These are phyloP conservation scores for Populus hybrid DNA, from an alignment of 441 rosid genomes.

Conservation along the genomic window DNA sequence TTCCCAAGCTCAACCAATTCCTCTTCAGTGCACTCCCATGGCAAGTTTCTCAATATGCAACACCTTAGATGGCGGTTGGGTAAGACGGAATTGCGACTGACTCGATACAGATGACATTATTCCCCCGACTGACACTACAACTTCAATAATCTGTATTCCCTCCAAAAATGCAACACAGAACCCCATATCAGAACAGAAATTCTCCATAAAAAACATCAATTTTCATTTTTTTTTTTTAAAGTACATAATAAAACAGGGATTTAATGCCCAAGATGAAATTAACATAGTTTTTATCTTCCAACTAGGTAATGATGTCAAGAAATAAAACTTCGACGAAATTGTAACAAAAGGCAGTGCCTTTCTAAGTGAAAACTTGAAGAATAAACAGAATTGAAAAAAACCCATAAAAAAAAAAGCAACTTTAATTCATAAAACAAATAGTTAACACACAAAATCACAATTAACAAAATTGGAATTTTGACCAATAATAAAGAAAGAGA, in stretches of 20 bases:
- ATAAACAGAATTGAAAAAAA: not conserved
- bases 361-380: not conserved
- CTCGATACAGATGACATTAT: slow-evolving; percentile 90
- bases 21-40: slow-evolving; percentile 99
- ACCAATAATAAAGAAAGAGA: not conserved
- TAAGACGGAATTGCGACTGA: slow-evolving; percentile 97
- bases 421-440: not conserved
- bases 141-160: slow-evolving; percentile 1
- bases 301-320: not conserved
- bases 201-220: not conserved
- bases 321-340: not conserved
- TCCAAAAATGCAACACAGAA: slow-evolving; percentile 5
- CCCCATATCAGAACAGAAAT: not conserved
- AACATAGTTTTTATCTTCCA: not conserved
- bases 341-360: not conserved
- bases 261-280: not conserved
- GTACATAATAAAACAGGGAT: not conserved
- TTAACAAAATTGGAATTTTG: not conserved
- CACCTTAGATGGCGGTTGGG: slow-evolving; percentile 98
- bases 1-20: slow-evolving; percentile 92
- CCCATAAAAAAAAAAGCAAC: not conserved
- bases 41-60: slow-evolving; percentile 95
- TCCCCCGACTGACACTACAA: slow-evolving; percentile 17
- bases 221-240: not conserved
- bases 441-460: not conserved